Conservation (phyloP, 805 yeast species). For the Candida boleticola region DNA sequence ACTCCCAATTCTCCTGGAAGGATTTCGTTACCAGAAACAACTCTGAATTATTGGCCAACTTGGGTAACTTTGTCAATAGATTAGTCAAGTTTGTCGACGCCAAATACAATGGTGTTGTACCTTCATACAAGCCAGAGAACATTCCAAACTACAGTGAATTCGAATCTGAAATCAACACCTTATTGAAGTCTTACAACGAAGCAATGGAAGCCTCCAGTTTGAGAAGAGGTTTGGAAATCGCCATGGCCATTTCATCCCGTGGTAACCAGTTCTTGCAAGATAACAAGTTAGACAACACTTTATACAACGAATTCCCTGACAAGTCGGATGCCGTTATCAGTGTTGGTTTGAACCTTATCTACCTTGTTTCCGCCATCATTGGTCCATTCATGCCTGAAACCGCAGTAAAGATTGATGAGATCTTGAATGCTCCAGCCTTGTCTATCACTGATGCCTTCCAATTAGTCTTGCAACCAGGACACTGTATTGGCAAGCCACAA, state of each 20-base stretch:
- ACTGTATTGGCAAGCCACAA: slow-evolving; percentile 86
- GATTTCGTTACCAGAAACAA: slow-evolving; percentile 94
- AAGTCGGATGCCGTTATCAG: slow-evolving; percentile 90
- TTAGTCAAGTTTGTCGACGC: slow-evolving; percentile 85
- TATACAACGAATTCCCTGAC: slow-evolving; percentile 72
- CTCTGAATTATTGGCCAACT: slow-evolving; percentile 88
- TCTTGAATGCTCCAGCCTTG: slow-evolving; percentile 79
- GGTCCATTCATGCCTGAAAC: slow-evolving; percentile 92
- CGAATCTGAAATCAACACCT: slow-evolving; percentile 56
- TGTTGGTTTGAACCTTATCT: slow-evolving; percentile 84
- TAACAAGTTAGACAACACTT: slow-evolving; percentile 86
- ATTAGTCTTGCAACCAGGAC: slow-evolving; percentile 70
- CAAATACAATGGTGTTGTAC: slow-evolving; percentile 89
- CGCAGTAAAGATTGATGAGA: slow-evolving; percentile 63
- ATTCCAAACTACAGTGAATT: slow-evolving; percentile 46
- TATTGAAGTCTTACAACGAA: slow-evolving; percentile 59
- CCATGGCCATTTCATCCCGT: slow-evolving; percentile 87
- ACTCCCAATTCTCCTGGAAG: slow-evolving; percentile 96
- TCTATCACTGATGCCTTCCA: slow-evolving; percentile 75
- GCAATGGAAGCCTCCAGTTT: slow-evolving; percentile 78
- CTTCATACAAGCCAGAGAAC: slow-evolving; percentile 52
- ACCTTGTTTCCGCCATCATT: slow-evolving; percentile 77
- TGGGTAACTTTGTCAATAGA: slow-evolving; percentile 96
- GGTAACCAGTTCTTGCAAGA: slow-evolving; percentile 97
- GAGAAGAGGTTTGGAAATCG: slow-evolving; percentile 86